Base-by-base conservation (phyloP, 345 rosid species). In the Eucalyptus sp. region DNA sequence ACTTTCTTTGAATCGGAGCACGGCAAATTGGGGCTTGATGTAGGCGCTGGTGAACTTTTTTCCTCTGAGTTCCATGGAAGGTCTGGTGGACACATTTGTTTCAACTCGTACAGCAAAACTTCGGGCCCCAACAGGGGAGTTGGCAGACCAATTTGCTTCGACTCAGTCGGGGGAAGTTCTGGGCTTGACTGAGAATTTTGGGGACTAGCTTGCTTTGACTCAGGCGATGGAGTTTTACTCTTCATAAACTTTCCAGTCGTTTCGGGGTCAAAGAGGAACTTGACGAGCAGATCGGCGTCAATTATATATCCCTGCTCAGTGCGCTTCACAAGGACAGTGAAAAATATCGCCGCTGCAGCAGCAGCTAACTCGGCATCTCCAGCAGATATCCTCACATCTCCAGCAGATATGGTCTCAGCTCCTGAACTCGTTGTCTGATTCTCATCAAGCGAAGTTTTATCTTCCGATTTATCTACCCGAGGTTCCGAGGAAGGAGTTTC, bases 241-340 rank as follows among this genome's bases (percentile, higher is more conserved):
- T 92, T 90, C 88, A 96, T 68, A 86, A 92, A 90, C 88, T 93
- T 89, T 37, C 49, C 76, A 11, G 94, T 86, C 89, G 92, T 91
- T 88, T 93, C 48, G 2, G 96, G 97, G 91, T 96, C 91, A 37
- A 88, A 89, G 24, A 96, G 93, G 90, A 96, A 87, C 88, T 93
- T 92, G 89, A 93, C 81, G 10, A 96, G 98, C 87, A 95, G 91
- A 76, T 93, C 93, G 41, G 92, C 56, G 90, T 96, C 98, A 9
- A 96, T 89, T 92, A 88, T 44, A 89, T 91, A 89, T 64, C 91
- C 92, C 29, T 62, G 90, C 89, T 92, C 94, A 87, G 89, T 87
- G 64, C 87, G 91, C 92, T 92, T 92, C 90, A 90, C 50, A 17
- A 93, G 41, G 15, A 92, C 89, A 48, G 89, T 62, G 48, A 76